phyloP scores from a whole-genome alignment of 1,139 yeast species.

The Saccharomyces hybrid region DNA sequence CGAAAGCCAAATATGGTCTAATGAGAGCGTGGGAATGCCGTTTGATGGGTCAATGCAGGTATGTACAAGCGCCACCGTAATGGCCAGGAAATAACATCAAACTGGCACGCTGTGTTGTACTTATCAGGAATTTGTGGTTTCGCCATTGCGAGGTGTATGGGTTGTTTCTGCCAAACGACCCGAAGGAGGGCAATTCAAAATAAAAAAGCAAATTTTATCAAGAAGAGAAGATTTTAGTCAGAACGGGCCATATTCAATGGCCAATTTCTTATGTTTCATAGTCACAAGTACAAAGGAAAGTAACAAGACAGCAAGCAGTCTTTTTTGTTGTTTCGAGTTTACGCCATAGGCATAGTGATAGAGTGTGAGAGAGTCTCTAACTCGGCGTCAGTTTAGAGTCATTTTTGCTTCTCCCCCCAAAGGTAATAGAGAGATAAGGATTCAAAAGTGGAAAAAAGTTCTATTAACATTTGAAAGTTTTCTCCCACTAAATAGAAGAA shows the following conservation, averaged over 20 bases:
- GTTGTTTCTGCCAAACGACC: neutral
- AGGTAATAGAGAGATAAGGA: neutral
- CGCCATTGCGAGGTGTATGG: neutral
- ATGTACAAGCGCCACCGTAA: neutral
- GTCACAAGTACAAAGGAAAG: neutral
- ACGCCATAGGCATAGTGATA: neutral
- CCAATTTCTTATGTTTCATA: neutral
- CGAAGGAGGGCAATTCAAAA: neutral
- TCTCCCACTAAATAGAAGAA: neutral
- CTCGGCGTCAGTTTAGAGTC: slow-evolving; percentile 1
- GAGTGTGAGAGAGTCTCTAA: neutral
- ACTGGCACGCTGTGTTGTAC: neutral
- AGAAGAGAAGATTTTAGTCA: neutral
- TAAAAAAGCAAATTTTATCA: neutral
- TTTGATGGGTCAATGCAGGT: neutral
- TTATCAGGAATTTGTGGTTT: neutral
- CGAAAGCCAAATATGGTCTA: neutral
- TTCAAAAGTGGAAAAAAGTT: neutral
- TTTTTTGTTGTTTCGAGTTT: neutral
- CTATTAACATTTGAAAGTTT: neutral
- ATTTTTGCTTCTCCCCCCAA: neutral
- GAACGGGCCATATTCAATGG: neutral
- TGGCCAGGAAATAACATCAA: neutral
- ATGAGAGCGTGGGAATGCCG: neutral
- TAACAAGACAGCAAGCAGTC: neutral